Evolutionary conservation across 345 rosid genomes (phyloP).

Genomic region (Corchorus capsularis): DNA sequence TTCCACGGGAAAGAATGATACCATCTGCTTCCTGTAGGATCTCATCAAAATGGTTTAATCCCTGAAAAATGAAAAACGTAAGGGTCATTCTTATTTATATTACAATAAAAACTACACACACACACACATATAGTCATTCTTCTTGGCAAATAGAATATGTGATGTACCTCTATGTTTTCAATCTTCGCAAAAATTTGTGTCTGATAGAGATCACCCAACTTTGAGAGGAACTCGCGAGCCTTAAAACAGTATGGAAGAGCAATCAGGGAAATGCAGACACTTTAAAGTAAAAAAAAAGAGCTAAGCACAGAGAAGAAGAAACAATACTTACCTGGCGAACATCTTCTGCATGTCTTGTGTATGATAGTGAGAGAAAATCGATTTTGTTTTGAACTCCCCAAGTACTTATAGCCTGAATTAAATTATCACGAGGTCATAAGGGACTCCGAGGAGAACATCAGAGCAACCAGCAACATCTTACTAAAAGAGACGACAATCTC

Average conservation of each 20-base stretch:
- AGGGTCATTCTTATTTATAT: background rate
- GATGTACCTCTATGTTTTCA: constrained; percentile 81
- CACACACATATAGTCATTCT: background rate
- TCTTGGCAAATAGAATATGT: background rate
- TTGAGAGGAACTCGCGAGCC: constrained; percentile 86
- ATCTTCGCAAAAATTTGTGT: constrained; percentile 97
- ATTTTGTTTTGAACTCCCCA: constrained; percentile 98
- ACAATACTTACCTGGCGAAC: constrained; percentile 67
- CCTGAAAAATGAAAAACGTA: constrained; percentile 42
- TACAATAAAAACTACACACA: too few species aligned
- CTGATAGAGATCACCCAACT: constrained; percentile 80
- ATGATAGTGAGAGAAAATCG: constrained; percentile 92
- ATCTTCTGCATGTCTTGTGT: constrained; percentile 93
- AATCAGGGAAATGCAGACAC: background rate
- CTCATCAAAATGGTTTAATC: constrained; percentile 94
- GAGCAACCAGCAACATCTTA: constrained; percentile 13
- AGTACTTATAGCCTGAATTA: constrained; percentile 70
- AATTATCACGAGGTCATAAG: constrained; percentile 13
- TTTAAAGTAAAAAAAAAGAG: background rate
- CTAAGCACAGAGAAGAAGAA: background rate
- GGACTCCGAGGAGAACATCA: constrained; percentile 8
- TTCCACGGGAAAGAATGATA: constrained; percentile 96
- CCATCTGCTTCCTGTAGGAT: constrained; percentile 99
- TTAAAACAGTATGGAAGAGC: constrained; percentile 28
- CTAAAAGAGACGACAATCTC: background rate